Evolutionary conservation across 345 rosid genomes (phyloP).

Genomic region (Eucalyptus globulus): DNA sequence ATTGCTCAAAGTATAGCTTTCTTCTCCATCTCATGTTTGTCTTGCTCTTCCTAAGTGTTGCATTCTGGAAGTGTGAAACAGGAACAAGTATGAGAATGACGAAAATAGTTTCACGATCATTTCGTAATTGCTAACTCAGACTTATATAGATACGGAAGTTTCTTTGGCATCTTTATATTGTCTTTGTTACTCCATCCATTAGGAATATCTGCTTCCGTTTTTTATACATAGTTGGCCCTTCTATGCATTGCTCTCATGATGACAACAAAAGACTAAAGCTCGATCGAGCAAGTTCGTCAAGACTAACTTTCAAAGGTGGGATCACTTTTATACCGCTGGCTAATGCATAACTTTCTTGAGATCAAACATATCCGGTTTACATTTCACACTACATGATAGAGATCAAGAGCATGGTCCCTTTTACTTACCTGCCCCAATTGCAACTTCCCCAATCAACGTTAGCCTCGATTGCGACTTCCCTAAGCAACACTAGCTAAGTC

Average conservation of each 20-base stretch:
- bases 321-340: neutral
- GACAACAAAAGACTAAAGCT: neutral
- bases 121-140: rapidly evolving
- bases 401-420: neutral
- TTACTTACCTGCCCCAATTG: neutral
- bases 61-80: neutral
- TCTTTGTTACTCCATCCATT: neutral
- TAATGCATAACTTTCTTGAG: neutral
- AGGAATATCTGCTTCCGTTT: neutral
- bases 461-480: too few species aligned
- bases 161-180: neutral
- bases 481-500: neutral
- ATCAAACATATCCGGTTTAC: neutral
- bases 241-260: neutral
- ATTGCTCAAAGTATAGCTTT: neutral
- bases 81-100: neutral
- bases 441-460: neutral
- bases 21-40: neutral
- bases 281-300: neutral
- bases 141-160: neutral
- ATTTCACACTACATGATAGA: neutral
- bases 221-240: neutral
- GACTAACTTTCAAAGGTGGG: neutral
- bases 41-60: neutral
- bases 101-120: neutral